phyloP scores from a whole-genome alignment of 2,329 filamentous ascomycete species.

The Huntiella moniliformis region DNA sequence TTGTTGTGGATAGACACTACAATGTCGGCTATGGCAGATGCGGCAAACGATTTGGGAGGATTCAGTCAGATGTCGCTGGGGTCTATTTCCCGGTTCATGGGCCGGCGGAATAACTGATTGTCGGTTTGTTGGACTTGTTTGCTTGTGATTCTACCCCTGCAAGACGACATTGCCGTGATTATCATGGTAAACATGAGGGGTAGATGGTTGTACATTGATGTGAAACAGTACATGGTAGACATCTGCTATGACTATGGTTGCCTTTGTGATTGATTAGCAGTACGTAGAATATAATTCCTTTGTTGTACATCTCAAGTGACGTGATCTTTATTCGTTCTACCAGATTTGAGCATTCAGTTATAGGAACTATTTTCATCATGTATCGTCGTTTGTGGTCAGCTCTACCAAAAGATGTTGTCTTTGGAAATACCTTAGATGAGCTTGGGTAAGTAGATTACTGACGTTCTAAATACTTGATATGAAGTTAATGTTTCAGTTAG shows the following conservation, averaged over 20 bases:
- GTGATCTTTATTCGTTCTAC: too few relatives aligned
- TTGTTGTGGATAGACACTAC: slow-evolving; percentile 27
- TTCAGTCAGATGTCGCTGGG: slow-evolving; percentile 25
- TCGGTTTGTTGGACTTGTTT: too few relatives aligned
- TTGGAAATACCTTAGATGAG: slow-evolving; percentile 42
- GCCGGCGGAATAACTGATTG: too few relatives aligned
- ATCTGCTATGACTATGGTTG: too few relatives aligned
- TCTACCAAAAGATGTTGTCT: slow-evolving; percentile 52
- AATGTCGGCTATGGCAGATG: slow-evolving; percentile 63
- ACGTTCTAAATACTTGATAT: neutral
- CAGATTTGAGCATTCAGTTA: neutral
- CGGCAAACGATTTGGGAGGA: slow-evolving; percentile 50
- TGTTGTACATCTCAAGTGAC: too few relatives aligned
- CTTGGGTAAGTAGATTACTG: slow-evolving; percentile 42
- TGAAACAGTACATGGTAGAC: too few relatives aligned
- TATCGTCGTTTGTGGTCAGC: slow-evolving; percentile 51
- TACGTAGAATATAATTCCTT: too few relatives aligned
- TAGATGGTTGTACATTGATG: too few relatives aligned
- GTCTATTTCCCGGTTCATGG: slow-evolving; percentile 11
- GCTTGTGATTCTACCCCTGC: too few relatives aligned
- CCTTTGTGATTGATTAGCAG: too few relatives aligned
- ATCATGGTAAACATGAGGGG: too few relatives aligned
- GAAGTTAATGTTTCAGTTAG: slow-evolving; percentile 23
- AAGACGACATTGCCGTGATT: too few relatives aligned
- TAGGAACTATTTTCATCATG: slow-evolving; percentile 31